Evolutionary conservation across 106 monocot species (phyloP).

Genomic region (Gastrodia elata): DNA sequence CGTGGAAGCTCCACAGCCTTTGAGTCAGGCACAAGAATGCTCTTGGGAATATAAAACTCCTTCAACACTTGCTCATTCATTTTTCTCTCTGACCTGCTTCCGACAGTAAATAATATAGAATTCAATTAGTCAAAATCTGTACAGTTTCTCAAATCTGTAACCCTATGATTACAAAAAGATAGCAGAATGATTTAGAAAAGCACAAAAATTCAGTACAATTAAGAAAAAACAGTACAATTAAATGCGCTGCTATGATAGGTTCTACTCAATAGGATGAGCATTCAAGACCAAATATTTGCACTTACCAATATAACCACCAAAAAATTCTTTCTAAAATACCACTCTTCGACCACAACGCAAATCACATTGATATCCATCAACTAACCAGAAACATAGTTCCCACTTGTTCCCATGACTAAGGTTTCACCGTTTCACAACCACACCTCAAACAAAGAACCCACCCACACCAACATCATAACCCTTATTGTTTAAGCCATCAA

Average conservation of each 20-base stretch:
- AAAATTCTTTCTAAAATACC: too few species aligned
- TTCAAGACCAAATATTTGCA: too few species aligned
- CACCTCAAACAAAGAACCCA: too few species aligned
- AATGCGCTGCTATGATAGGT: neutral
- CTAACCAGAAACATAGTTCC: too few species aligned
- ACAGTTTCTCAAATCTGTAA: neutral
- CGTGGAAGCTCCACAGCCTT: slow-evolving; percentile 4
- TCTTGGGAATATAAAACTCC: slow-evolving; percentile 67
- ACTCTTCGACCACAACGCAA: too few species aligned
- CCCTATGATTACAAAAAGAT: neutral
- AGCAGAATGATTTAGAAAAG: neutral
- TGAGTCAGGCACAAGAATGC: slow-evolving; percentile 34
- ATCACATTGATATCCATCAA: too few species aligned
- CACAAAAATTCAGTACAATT: neutral
- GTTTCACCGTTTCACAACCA: too few species aligned
- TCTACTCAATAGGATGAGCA: neutral
- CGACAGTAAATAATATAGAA: neutral
- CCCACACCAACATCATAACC: too few species aligned
- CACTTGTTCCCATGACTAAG: too few species aligned
- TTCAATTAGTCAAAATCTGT: neutral
- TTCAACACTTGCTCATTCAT: slow-evolving; percentile 18
- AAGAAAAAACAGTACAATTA: neutral
- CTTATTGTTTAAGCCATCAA: too few species aligned
- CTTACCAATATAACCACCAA: too few species aligned
- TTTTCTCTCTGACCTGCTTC: slow-evolving; percentile 5